Base-by-base conservation (phyloP, 208 protist genomes). In the Acanthamoeba comandoni region DNA sequence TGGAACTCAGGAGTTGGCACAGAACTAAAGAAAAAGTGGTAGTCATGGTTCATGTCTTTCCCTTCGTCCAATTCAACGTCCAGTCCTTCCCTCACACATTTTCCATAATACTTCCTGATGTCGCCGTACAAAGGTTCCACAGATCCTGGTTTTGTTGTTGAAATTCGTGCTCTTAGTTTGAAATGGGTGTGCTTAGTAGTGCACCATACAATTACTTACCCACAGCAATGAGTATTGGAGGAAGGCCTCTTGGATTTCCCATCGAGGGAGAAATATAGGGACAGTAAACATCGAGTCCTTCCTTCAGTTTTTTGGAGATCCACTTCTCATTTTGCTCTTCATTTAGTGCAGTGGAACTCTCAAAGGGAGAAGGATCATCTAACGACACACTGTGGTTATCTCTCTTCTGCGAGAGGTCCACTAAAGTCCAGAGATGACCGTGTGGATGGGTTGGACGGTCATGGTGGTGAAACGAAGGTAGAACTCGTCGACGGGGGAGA, bases 41-140 rank as follows among this genome's bases (percentile, higher is more conserved):
- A 82, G 48, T 82, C 71, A 29, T 82, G 71, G 71, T 82, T 82
- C 71, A 82, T 58, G 49, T 82, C 58, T 53, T 57, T 82, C 22
- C 48, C 71, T 24, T 49, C 26, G 49, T 60, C 35, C 22, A 82
- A 15, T 31, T 82, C 43, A 2, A 53, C 71, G 1, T 82, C 71
- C 15, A 82, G 4, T 11, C 71, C 71, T 19, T 13, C 71, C 13
- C 43, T 53, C 2, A 60, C 49, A 13, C 26, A 22, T 53, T 58
- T 82, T 13, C 58, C 26, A 53, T 58, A 82, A 53, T 60, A 82
- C 49, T n/a, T 22, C 71, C 12, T 58, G 71, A 82, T 82, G 48
- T 82, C 71, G 0, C 71, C 71, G 0, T 62, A 48, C 49, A 82
- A 26, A 22, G 71, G 71, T 29, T 82, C 71, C 49, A 60, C 58